phyloP scores from a whole-genome alignment of 345 rosid species.

The Populus deltoides region DNA sequence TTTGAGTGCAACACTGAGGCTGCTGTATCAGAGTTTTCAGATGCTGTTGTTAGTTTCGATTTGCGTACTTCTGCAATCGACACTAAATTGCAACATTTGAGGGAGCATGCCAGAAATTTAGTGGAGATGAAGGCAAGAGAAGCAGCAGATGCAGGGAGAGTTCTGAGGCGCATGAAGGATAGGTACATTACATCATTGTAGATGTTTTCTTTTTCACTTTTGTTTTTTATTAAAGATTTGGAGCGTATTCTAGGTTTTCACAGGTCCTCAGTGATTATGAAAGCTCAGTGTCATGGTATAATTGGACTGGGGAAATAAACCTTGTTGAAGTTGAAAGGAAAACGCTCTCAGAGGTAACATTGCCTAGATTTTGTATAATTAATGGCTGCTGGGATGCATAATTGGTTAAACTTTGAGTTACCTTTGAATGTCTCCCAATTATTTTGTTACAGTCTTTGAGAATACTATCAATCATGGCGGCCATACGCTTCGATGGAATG shows the following conservation, averaged over 20 bases:
- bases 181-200: constrained; percentile 33
- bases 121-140: constrained; percentile 72
- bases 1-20: too few species aligned
- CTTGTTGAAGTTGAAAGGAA: constrained; percentile 55
- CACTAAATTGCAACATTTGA: constrained; percentile 48
- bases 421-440: constrained; percentile 29
- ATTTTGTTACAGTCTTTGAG: constrained; percentile 43
- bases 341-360: constrained; percentile 57
- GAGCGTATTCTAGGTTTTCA: constrained; percentile 51
- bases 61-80: constrained; percentile 39
- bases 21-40: too few species aligned
- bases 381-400: neutral
- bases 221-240: neutral
- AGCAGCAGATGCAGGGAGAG: constrained; percentile 51
- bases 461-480: too few species aligned
- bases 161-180: constrained; percentile 71
- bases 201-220: neutral
- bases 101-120: constrained; percentile 21
- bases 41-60: constrained; percentile 39
- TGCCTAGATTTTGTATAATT: neutral
- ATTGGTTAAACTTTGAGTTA: neutral
- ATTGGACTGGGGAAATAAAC: constrained; percentile 78
- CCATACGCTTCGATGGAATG: too few species aligned
- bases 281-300: constrained; percentile 58
- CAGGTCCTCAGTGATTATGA: constrained; percentile 57